Evolutionary conservation across 257 asterid genomes (phyloP), one percentile per base, ranked within the genome.

Genomic region (Solanum lycopersicoides): DNA sequence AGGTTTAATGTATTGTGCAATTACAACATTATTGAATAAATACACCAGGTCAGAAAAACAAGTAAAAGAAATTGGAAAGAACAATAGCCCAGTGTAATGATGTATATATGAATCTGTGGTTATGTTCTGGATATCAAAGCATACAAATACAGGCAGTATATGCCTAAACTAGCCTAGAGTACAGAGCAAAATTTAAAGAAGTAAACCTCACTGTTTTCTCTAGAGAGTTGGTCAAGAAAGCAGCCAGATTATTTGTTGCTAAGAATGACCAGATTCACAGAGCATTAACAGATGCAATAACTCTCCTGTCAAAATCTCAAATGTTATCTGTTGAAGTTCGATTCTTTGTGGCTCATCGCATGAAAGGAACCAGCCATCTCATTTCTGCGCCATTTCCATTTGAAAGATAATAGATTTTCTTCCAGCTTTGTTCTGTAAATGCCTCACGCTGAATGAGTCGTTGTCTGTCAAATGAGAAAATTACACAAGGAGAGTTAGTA

Each of bases 311-410:
- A 47, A 47, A 80, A 47, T 80, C 18, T 80, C 68, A 45, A 47
- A 18, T 28, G 44, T 50, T 11, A 50, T 82, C 44, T 82, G 69
- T 82, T 21, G 7, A 32, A 50, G 44, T 30, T 82, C 20, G 30
- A 82, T 11, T 82, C 66, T 30, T 32, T 9, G 25, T 32, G 5
- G 69, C 7, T 97, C 92, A 96, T 83, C 97, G 92, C 99, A 97
- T 96, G 92, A 92, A 96, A 21, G 99, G 99, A 88, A 91, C 93
- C 82, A 95, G 87, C 92, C 91, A 88, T 87, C 99, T 92, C 93
- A 97, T 94, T 94, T 96, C 99, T 20, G 97, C 87, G 41, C 99
- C 99, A 80, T 96, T 97, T 89, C 99, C 99, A 90, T 96, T 92
- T 39, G 98, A 92, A 86, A 96, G 92, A 90, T 89, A 96, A 91